Conservation (phyloP, 495 filamentous ascomycete genomes). For the Neurospora cerealis region DNA sequence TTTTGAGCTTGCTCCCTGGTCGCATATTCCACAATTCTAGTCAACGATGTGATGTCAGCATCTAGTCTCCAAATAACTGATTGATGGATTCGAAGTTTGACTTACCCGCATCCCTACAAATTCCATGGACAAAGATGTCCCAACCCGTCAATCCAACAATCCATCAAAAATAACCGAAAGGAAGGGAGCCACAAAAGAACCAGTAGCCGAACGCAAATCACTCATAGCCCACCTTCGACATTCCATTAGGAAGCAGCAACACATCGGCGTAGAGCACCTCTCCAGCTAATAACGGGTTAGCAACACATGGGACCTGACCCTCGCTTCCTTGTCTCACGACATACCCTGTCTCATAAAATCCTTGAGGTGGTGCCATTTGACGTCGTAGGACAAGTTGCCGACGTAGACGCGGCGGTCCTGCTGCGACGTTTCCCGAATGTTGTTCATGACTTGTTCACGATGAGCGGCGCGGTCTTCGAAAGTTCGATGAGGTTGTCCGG, state of each 20-base stretch:
- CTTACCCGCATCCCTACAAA: conserved; percentile 99
- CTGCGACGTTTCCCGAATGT: conserved; percentile 84
- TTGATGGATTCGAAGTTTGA: conserved; percentile 5
- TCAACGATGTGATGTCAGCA: conserved; percentile 7
- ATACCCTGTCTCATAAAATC: conserved; percentile 99
- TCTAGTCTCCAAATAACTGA: neutral
- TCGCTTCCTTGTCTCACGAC: conserved; percentile 20
- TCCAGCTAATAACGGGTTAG: conserved; percentile 57
- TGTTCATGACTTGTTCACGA: conserved; percentile 94
- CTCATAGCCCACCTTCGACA: conserved; percentile 99
- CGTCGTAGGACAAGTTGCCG: conserved; percentile 96
- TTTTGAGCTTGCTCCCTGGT: conserved; percentile 98
- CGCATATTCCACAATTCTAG: conserved; percentile 99
- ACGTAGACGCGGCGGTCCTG: conserved; percentile 99
- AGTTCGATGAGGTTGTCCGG: conserved; percentile 56
- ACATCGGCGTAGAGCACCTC: conserved; percentile 99
- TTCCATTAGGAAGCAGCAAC: conserved; percentile 99
- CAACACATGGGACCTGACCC: conserved; percentile 2
- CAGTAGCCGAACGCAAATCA: conserved; percentile 59
- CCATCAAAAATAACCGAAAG: conserved; percentile 71
- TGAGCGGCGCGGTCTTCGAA: conserved; percentile 77
- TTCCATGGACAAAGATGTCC: conserved; percentile 71
- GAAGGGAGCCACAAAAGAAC: conserved; percentile 60
- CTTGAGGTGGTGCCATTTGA: conserved; percentile 99
- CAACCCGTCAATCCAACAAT: conserved; percentile 99